phyloP scores from a whole-genome alignment of 179 eudicot species.

The Beta corolliflora region DNA sequence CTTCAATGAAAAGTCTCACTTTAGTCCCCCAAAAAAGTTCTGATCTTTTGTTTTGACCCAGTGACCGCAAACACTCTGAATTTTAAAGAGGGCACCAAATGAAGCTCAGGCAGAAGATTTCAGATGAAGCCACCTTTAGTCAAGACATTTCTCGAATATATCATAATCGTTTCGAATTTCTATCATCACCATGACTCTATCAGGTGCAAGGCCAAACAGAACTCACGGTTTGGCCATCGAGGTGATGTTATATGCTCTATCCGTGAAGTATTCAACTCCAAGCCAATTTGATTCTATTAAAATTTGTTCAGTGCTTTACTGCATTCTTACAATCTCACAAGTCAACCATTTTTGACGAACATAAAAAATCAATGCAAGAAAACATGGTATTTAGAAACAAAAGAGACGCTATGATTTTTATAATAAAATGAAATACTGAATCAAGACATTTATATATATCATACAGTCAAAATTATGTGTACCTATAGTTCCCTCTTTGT shows the following conservation, averaged over 20 bases:
- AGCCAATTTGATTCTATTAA: neutral
- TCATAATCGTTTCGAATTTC: neutral
- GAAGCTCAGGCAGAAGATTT: neutral
- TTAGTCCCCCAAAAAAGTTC: neutral
- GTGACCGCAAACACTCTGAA: neutral
- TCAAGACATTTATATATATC: neutral
- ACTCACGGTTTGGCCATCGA: neutral
- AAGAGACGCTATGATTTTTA: neutral
- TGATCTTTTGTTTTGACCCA: neutral
- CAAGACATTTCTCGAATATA: neutral
- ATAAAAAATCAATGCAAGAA: neutral
- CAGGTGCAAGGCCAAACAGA: neutral
- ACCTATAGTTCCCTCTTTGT: conserved; percentile 10
- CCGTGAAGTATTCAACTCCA: neutral
- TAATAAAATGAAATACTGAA: neutral
- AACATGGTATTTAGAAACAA: neutral
- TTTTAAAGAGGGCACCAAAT: neutral
- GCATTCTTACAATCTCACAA: neutral
- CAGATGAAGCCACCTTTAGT: neutral
- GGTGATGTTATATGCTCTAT: too few species aligned
- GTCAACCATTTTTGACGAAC: neutral
- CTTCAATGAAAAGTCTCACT: neutral
- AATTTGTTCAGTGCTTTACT: neutral
- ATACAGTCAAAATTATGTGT: conserved; percentile 14
- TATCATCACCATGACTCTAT: neutral